Conservation (phyloP, 768 basidiomycete species). For the Tylopilus rubrobrunneus region DNA sequence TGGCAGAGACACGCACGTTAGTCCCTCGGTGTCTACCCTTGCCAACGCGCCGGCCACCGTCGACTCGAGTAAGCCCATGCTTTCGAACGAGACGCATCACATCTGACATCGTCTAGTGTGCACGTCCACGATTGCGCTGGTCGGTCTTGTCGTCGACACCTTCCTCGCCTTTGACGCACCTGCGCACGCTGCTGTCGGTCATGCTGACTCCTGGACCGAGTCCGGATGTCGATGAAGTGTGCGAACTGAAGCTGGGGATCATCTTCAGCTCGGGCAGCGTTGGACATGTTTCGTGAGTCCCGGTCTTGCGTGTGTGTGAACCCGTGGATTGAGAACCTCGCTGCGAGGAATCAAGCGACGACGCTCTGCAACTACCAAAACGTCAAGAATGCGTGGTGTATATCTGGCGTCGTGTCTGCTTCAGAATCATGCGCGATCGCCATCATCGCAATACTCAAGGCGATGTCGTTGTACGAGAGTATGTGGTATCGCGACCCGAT, state of each 20-base stretch:
- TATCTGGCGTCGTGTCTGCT: slow-evolving; percentile 70
- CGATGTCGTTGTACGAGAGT: slow-evolving; percentile 73
- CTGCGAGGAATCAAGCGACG: slow-evolving; percentile 28
- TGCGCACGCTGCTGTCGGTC: slow-evolving; percentile 58
- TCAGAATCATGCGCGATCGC: slow-evolving; percentile 62
- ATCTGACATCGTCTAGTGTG: slow-evolving; percentile 38
- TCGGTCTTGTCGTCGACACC: slow-evolving; percentile 35
- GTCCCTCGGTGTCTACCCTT: slow-evolving; percentile 24
- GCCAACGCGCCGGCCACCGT: slow-evolving; percentile 11
- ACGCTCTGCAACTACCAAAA: slow-evolving; percentile 38
- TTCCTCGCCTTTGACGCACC: slow-evolving; percentile 46
- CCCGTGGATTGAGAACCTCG: not conserved
- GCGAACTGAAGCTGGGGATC: slow-evolving; percentile 54
- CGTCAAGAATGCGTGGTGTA: slow-evolving; percentile 58
- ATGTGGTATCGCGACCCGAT: not conserved
- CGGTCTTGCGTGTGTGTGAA: not conserved
- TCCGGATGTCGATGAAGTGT: slow-evolving; percentile 65
- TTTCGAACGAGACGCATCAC: slow-evolving; percentile 9
- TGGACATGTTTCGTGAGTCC: slow-evolving; percentile 50
- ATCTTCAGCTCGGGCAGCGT: slow-evolving; percentile 33
- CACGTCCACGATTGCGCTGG: slow-evolving; percentile 47
- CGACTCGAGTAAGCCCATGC: slow-evolving; percentile 22
- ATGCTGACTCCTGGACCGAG: slow-evolving; percentile 70
- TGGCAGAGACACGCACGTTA: slow-evolving; percentile 23
- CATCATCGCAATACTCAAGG: slow-evolving; percentile 63